These are phyloP conservation scores for Tulasnella sp. DNA, from an alignment of 768 basidiomycete genomes.

Conservation along the genomic window DNA sequence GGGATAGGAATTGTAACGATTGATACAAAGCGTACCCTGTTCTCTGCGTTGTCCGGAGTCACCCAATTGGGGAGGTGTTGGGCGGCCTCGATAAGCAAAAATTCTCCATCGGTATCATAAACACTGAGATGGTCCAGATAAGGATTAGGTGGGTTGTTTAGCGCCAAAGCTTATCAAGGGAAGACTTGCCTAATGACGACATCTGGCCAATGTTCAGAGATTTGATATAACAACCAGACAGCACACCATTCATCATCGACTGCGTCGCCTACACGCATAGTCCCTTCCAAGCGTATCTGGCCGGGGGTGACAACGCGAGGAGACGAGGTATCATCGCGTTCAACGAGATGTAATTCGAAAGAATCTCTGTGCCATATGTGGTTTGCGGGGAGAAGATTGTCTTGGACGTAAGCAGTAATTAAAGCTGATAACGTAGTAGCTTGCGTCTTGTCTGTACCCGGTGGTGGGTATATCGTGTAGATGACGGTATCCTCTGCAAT, in stretches of 20 bases:
- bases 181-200: slow-evolving; percentile 65
- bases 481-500: slow-evolving; percentile 84
- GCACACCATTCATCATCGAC: slow-evolving; percentile 98
- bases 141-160: slow-evolving; percentile 13
- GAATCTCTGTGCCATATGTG: slow-evolving; percentile 78
- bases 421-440: slow-evolving; percentile 60
- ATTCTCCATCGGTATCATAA: slow-evolving; percentile 91
- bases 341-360: slow-evolving; percentile 69
- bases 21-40: slow-evolving; percentile 65
- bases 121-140: slow-evolving; percentile 43
- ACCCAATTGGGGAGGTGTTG: slow-evolving; percentile 86
- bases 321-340: slow-evolving; percentile 28
- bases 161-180: not conserved
- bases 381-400: slow-evolving; percentile 43
- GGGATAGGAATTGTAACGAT: slow-evolving; percentile 29
- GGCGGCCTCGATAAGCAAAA: slow-evolving; percentile 93
- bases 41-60: slow-evolving; percentile 82
- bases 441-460: slow-evolving; percentile 45
- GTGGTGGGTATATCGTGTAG: slow-evolving; percentile 65
- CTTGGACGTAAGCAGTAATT: slow-evolving; percentile 54
- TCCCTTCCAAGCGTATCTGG: slow-evolving; percentile 53
- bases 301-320: not conserved
- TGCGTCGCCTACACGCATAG: slow-evolving; percentile 89
- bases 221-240: slow-evolving; percentile 80
- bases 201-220: slow-evolving; percentile 69